A percentile compares a stretch with the other conserved stretches of the same genome.
These are phyloP conservation scores for Pseudoperonospora humuli DNA, from an alignment of 352 stramenopile genomes.

Conservation along the genomic window DNA sequence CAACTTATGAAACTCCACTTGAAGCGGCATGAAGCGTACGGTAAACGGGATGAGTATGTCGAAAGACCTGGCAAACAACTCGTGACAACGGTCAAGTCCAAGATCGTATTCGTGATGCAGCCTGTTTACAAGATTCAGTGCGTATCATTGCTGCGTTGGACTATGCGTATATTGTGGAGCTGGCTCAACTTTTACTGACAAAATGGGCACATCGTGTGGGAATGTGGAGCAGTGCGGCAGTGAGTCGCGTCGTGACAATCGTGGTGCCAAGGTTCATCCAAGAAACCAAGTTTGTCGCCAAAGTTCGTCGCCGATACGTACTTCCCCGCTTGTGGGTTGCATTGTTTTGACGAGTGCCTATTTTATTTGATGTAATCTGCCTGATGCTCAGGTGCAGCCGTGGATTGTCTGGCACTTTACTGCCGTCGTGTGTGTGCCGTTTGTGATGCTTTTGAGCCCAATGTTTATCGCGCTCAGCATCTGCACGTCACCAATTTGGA, in stretches of 20 bases:
- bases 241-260: conserved; percentile 28
- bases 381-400: conserved; percentile 28
- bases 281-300: conserved; percentile 30
- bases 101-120: conserved; percentile 28
- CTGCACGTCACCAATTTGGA: conserved; percentile 72
- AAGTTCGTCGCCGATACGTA: conserved; percentile 16
- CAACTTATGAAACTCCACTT: conserved; percentile 80
- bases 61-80: conserved; percentile 24
- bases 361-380: background rate
- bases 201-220: conserved; percentile 2
- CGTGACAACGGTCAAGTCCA: conserved; percentile 39
- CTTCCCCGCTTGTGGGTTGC: background rate
- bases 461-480: conserved; percentile 73
- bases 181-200: conserved; percentile 5
- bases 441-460: conserved; percentile 61
- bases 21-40: conserved; percentile 50
- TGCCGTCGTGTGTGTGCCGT: conserved; percentile 57
- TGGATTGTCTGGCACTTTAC: conserved; percentile 70
- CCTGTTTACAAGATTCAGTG: conserved; percentile 47
- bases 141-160: conserved; percentile 9
- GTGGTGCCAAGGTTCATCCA: conserved; percentile 35
- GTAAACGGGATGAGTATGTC: conserved; percentile 25
- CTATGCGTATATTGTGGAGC: conserved; percentile 1
- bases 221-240: conserved; percentile 15
- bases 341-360: background rate